phyloP scores from a whole-genome alignment of 768 basidiomycete genomes.

The Pisolithus orientalis region DNA sequence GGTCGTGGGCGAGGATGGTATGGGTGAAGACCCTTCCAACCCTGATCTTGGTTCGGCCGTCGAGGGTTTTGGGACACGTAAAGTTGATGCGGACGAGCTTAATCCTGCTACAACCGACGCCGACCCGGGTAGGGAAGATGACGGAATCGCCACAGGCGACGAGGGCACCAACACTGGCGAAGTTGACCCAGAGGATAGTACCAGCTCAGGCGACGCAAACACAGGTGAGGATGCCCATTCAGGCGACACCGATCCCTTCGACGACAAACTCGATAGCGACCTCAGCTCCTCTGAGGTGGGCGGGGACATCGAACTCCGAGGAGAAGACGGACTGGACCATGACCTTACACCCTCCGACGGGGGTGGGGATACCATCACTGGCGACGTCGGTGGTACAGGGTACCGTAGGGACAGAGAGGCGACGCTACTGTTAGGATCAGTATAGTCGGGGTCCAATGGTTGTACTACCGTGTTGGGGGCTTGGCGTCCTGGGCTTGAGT shows the following conservation, averaged over 20 bases:
- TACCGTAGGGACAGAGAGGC: constrained; percentile 27
- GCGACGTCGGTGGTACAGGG: constrained; percentile 22
- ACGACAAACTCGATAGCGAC: neutral
- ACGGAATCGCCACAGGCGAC: neutral
- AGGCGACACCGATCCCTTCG: neutral
- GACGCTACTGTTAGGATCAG: constrained; percentile 7
- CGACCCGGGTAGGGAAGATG: neutral
- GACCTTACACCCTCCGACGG: constrained; percentile 12
- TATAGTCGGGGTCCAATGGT: neutral
- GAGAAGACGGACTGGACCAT: constrained; percentile 2
- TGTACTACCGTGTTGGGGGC: neutral
- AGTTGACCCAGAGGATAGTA: no score
- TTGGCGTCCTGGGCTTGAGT: neutral
- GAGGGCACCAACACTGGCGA: neutral
- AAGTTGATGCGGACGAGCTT: neutral
- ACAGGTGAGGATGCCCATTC: no score
- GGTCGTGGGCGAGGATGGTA: constrained; percentile 7
- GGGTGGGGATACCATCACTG: constrained; percentile 16
- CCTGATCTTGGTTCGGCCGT: constrained; percentile 4
- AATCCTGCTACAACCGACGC: neutral
- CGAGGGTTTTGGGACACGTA: neutral
- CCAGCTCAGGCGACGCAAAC: no score
- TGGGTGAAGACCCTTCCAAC: neutral
- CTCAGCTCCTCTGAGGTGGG: constrained; percentile 12
- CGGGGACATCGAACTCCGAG: constrained; percentile 7